phyloP scores from a whole-genome alignment of 2,329 filamentous ascomycete species.

The Hypoxylon sp. region DNA sequence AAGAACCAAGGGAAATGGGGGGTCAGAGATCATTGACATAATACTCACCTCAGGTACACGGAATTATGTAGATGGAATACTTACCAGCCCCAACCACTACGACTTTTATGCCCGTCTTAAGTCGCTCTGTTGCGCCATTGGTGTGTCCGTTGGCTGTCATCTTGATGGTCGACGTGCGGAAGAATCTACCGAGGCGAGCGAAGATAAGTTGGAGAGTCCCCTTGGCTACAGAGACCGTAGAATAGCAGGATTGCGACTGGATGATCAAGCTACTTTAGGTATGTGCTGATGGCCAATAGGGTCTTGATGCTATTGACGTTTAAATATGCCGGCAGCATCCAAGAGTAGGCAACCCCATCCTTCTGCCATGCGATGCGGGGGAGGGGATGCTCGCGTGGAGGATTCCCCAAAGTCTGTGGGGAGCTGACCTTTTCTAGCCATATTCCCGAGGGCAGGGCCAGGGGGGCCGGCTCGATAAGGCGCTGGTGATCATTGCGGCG shows the following conservation, averaged over 20 bases:
- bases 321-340: constrained; percentile 40
- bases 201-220: constrained; percentile 22
- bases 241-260: constrained; percentile 24
- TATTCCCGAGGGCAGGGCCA: constrained; percentile 18
- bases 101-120: constrained; percentile 64
- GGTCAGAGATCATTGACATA: constrained; percentile 10
- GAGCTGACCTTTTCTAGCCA: constrained; percentile 15
- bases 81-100: constrained; percentile 63
- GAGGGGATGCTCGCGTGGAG: constrained; percentile 29
- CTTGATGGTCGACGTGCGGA: constrained; percentile 17
- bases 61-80: constrained; percentile 16
- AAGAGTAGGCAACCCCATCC: constrained; percentile 28
- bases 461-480: constrained; percentile 23
- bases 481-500: constrained; percentile 9
- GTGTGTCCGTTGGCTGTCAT: constrained; percentile 42
- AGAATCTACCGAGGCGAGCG: constrained; percentile 14
- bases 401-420: constrained; percentile 15
- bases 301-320: constrained; percentile 25
- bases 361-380: constrained; percentile 34
- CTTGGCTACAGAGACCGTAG: constrained; percentile 24
- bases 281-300: constrained; percentile 32
- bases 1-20: neutral
- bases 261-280: constrained; percentile 29
- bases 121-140: constrained; percentile 32
- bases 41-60: neutral